Base-by-base conservation (phyloP, 129 eudicot species). In the Escallonia rubra region DNA sequence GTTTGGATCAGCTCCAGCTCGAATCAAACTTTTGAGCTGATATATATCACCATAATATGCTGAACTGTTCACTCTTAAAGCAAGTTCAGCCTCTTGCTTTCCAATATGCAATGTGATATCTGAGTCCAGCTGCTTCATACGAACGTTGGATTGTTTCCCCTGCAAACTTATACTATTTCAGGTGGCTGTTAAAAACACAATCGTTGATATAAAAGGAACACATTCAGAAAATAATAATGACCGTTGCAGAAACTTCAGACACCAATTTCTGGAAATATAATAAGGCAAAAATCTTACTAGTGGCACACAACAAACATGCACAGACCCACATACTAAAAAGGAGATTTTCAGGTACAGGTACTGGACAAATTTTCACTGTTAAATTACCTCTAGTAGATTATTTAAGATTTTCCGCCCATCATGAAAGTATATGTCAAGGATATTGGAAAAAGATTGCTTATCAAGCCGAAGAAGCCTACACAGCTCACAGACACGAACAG, bases 1-100 rank as follows among this genome's bases (percentile, higher is more conserved):
- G 49, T 75, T 80, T 8, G 77, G 84, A 82, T 88, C 80, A 55
- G 86, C 78, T 68, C 96, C 91, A 34, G 91, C 86, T 74, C 72
- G 80, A 66, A 88, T 65, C 34, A 88, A 77, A 64, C 77, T 78
- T 72, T 58, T 70, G 8, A 85, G 70, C 49, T 72, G 88, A 77
- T 68, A 63, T 8, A 77, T 14, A 46, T 88, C 96, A 48, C 84
- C 84, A 67, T 75, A 61, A 80, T 77, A 63, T 59, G 84, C 86
- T n/a, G 91, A 88, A 72, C 75, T 76, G 49, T 88, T 85, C 67
- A 88, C 55, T 63, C 69, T 88, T 68, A 77, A 47, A 42, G 88
- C 84, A 73, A 79, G 48, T 69, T 82, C 91, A 38, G 82, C 63
- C 79, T 88, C 96, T 23, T 81, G 87, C 64, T 72, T 82, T 54